Percentiles rank a stretch among this genome's conserved stretches.
Evolutionary conservation across 2,329 filamentous ascomycete species (phyloP).

Genomic region (Aspergillus brunneoviolaceus): DNA sequence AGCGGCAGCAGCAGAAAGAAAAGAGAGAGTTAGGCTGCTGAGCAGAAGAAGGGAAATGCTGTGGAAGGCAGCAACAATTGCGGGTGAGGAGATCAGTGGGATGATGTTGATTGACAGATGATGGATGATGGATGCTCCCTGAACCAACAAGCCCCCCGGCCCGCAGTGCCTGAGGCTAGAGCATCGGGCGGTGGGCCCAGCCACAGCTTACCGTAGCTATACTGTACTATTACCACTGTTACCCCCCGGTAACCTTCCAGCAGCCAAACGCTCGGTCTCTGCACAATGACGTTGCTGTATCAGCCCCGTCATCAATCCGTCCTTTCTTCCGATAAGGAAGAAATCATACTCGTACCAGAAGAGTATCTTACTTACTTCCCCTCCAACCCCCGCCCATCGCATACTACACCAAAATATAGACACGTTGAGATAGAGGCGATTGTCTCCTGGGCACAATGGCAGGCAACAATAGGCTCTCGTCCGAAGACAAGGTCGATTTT

Average conservation of each 20-base stretch:
- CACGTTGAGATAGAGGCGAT: background rate
- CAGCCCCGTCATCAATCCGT: slow-evolving; percentile 10
- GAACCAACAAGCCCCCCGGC: slow-evolving; percentile 8
- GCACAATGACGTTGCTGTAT: slow-evolving; percentile 25
- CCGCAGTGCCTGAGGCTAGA: slow-evolving; percentile 18
- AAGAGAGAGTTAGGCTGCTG: background rate
- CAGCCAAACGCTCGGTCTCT: background rate
- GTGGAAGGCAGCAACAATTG: slow-evolving; percentile 9
- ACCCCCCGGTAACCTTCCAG: background rate
- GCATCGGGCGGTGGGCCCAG: slow-evolving; percentile 21
- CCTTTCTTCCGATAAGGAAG: slow-evolving; percentile 13
- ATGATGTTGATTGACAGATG: slow-evolving; percentile 13
- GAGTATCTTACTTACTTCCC: background rate
- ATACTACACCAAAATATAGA: background rate
- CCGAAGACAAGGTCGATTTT: slow-evolving; percentile 50
- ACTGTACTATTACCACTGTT: slow-evolving; percentile 1
- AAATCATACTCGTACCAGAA: background rate
- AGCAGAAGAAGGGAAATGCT: background rate
- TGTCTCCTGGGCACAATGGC: slow-evolving; percentile 17
- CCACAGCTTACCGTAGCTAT: slow-evolving; percentile 15
- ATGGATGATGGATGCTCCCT: slow-evolving; percentile 18
- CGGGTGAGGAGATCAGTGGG: slow-evolving; percentile 16
- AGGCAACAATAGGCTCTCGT: background rate
- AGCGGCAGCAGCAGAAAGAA: background rate
- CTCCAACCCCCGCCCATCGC: background rate